Base-by-base conservation (phyloP, 2,329 filamentous ascomycete genomes). In the Raffaelea deltoideospora region DNA sequence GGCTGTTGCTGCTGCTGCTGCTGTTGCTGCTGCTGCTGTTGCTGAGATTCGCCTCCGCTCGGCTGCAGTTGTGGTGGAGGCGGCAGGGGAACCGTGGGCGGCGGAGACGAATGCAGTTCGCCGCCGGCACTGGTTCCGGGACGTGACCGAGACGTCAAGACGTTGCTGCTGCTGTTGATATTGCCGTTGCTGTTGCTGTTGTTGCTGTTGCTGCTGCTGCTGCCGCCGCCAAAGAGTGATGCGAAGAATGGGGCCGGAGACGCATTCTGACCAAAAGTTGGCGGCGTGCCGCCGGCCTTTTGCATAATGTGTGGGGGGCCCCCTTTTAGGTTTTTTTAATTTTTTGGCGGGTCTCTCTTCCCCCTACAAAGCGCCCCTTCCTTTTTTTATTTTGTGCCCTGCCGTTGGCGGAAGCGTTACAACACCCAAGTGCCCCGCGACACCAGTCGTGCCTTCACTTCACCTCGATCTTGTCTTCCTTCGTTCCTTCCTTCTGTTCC, bases 101-200 rank as follows among this genome's bases (percentile, higher is more conserved):
- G 9, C 30, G 1, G 31, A 11, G 4, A n/a, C 22, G 37, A 19
- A 7, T 34, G 23, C 23, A 35, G 24, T 26, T 34, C 33, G 15
- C 53, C 54, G 34, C 53, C 57, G 11, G 53, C 52, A 43, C 54
- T 59, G 13, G 57, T 58, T 30, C 51, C 52, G 3, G 53, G 57
- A 4, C 56, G 50, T 24, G 55, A 51, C 45, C 51, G 42, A 10
- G 35, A 29, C 10, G 34, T 20, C 3, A 30, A 24, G 8, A 26
- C 9, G 28, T 7, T 30, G 28, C 7, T 13, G 28, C 6, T 17
- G 28, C n/a, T 18, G 15, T n/a, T 18, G 28, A 17, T 30, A 15
- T 6, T 30, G 28, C 8, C 28, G 13, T 30, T 17, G n/a, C 9
- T 17, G 15, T 17, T 30, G 13, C 18, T 17, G n/a, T 10, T 17